A percentile compares a stretch with the other conserved stretches of the same genome.
Conservation (phyloP, 371 early-diverging fungal species). For the Phascolomyces articulosus region DNA sequence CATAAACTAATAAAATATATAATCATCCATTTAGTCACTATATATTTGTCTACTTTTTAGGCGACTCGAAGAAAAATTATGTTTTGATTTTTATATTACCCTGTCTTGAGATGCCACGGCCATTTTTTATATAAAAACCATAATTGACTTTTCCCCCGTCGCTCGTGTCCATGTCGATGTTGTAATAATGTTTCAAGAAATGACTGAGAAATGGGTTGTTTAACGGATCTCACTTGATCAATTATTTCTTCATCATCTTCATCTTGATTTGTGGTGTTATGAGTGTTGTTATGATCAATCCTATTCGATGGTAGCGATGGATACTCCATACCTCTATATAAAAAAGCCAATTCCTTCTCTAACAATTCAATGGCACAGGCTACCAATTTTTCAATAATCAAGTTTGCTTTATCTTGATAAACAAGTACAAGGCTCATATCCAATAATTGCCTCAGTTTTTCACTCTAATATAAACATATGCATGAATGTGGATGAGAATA, state of each 20-base stretch:
- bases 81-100: not conserved
- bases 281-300: not conserved
- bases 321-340: not conserved
- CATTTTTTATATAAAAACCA: constrained; percentile 7
- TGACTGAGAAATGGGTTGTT: not conserved
- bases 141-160: not conserved
- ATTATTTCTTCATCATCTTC: not conserved
- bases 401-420: not conserved
- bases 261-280: too few relatives aligned
- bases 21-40: too few relatives aligned
- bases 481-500: too few relatives aligned
- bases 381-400: not conserved
- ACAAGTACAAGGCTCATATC: constrained; percentile 1
- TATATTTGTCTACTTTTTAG: too few relatives aligned
- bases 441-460: not conserved
- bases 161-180: not conserved
- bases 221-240: not conserved
- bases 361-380: not conserved
- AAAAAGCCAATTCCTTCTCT: not conserved
- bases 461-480: not conserved
- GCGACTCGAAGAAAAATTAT: too few relatives aligned
- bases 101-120: constrained; percentile 4
- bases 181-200: not conserved
- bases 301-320: not conserved
- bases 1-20: not conserved